Evolutionary conservation across 1,139 yeast genomes (phyloP).

Genomic region (Saccharomycopsis crataegensis): DNA sequence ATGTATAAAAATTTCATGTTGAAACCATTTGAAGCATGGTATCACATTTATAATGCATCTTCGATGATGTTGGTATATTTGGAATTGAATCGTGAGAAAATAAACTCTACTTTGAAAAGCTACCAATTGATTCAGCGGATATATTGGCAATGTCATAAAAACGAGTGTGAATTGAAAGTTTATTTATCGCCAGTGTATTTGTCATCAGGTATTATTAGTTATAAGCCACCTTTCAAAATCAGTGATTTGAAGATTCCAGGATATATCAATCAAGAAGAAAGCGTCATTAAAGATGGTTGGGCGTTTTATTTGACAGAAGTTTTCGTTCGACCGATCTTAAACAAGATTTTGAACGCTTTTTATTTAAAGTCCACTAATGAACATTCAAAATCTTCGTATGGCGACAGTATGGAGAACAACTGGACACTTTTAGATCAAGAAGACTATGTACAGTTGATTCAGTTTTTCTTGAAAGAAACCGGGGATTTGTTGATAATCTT

Average conservation of each 20-base stretch:
- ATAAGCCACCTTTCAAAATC: constrained; percentile 35
- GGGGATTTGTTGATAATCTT: constrained; percentile 16
- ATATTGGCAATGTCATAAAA: constrained; percentile 40
- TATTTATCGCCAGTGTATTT: constrained; percentile 41
- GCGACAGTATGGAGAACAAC: constrained; percentile 3
- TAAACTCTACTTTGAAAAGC: background rate
- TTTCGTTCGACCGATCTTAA: constrained; percentile 42
- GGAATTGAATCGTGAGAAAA: constrained; percentile 17
- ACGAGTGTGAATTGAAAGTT: constrained; percentile 39
- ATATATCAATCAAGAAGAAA: constrained; percentile 27
- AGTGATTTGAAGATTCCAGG: constrained; percentile 27
- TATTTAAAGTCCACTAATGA: background rate
- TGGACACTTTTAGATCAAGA: constrained; percentile 14
- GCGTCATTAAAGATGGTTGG: constrained; percentile 32
- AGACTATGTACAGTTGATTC: constrained; percentile 11
- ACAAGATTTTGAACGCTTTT: constrained; percentile 36
- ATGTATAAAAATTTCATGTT: constrained; percentile 34
- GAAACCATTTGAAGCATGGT: constrained; percentile 36
- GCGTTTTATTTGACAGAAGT: constrained; percentile 42
- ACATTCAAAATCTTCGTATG: background rate
- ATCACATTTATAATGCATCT: constrained; percentile 26
- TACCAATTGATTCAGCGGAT: constrained; percentile 32
- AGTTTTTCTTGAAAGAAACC: constrained; percentile 15
- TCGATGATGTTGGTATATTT: constrained; percentile 23
- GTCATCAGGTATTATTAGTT: constrained; percentile 35